These are phyloP conservation scores for Salix viminalis DNA, from an alignment of 345 rosid species.

Conservation along the genomic window DNA sequence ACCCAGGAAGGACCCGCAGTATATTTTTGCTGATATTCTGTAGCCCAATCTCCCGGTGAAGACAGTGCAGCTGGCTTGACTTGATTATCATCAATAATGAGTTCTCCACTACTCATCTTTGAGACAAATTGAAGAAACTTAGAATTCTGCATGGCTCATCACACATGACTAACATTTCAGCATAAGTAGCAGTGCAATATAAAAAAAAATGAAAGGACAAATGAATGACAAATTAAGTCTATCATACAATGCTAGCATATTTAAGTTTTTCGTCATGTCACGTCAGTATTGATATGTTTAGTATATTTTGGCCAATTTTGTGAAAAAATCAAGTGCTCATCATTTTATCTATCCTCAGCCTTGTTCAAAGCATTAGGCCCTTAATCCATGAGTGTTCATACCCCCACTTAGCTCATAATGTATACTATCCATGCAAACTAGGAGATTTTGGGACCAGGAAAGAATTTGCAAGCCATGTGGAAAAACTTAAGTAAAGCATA, in stretches of 20 bases:
- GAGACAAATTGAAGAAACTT: conserved; percentile 97
- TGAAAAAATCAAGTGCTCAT: too few relatives aligned
- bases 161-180: not conserved
- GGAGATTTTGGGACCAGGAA: not conserved
- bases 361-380: not conserved
- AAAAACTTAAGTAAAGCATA: conserved; percentile 2
- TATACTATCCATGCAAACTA: not conserved
- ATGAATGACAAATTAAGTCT: not conserved
- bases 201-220: not conserved
- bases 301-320: not conserved
- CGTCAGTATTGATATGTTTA: not conserved
- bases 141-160: conserved; percentile 70
- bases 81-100: conserved; percentile 89
- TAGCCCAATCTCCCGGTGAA: conserved; percentile 75
- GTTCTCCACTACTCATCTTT: conserved; percentile 99
- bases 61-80: conserved; percentile 54
- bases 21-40: conserved; percentile 82
- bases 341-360: not conserved
- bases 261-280: not conserved
- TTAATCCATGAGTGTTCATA: not conserved
- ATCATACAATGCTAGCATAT: not conserved
- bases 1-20: conserved; percentile 77
- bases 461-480: not conserved
- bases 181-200: not conserved
- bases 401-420: not conserved